Percentiles rank a stretch among this genome's conserved stretches.
Evolutionary conservation across 2,329 filamentous ascomycete genomes (phyloP).

Genomic region (Daldinia sp.): DNA sequence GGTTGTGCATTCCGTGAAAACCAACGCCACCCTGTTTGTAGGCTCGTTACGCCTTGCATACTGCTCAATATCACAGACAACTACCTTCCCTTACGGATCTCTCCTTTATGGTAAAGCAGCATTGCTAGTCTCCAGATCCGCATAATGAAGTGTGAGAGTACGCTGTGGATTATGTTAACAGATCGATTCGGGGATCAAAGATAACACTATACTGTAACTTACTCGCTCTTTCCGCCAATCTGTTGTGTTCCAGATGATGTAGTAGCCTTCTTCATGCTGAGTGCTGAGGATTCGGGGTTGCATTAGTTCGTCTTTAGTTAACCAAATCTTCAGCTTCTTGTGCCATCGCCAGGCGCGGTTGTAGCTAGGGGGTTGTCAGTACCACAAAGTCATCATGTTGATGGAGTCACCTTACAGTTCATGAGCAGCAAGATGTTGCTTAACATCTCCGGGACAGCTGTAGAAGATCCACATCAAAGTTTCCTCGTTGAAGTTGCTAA

Average conservation of each 20-base stretch:
- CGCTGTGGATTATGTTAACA: slow-evolving; percentile 56
- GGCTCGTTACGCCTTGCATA: slow-evolving; percentile 34
- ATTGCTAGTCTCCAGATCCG: slow-evolving; percentile 66
- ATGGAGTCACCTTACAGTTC: slow-evolving; percentile 65
- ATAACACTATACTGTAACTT: slow-evolving; percentile 50
- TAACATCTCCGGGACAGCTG: slow-evolving; percentile 71
- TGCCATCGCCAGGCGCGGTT: slow-evolving; percentile 77
- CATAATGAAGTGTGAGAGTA: slow-evolving; percentile 71
- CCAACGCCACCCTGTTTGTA: slow-evolving; percentile 39
- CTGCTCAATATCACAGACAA: slow-evolving; percentile 28
- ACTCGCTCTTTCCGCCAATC: slow-evolving; percentile 73
- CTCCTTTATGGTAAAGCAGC: slow-evolving; percentile 36
- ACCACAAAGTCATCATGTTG: slow-evolving; percentile 8
- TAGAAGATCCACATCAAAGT: slow-evolving; percentile 79
- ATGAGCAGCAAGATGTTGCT: slow-evolving; percentile 72
- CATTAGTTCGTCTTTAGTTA: slow-evolving; percentile 76
- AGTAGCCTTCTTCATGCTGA: slow-evolving; percentile 73
- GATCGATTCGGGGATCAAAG: not conserved
- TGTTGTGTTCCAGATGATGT: slow-evolving; percentile 74
- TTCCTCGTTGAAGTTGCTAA: slow-evolving; percentile 75
- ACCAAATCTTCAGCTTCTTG: slow-evolving; percentile 74
- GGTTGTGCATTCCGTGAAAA: slow-evolving; percentile 44
- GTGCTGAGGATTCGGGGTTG: slow-evolving; percentile 69
- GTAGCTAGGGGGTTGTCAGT: slow-evolving; percentile 58
- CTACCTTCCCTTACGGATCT: slow-evolving; percentile 27